phyloP scores from a whole-genome alignment of 1,284 basidiomycete species.

The Ustilago loliicola region DNA sequence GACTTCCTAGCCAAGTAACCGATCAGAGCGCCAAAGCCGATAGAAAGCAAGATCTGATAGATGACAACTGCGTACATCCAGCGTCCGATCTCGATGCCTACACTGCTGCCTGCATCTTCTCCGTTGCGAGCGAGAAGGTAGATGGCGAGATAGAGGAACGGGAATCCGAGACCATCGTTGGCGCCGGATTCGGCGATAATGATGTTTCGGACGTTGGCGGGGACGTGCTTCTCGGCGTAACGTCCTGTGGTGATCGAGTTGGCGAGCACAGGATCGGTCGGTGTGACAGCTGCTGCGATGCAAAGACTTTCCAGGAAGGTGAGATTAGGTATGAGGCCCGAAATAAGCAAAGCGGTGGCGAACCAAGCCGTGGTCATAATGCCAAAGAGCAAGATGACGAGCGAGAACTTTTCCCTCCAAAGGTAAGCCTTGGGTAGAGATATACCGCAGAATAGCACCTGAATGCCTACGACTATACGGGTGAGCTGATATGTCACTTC shows the following conservation, averaged over 20 bases:
- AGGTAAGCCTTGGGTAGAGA: conserved; percentile 70
- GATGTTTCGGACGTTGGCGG: conserved; percentile 70
- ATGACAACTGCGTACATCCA: conserved; percentile 72
- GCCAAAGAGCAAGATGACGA: conserved; percentile 68
- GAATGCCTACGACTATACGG: conserved; percentile 69
- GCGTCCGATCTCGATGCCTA: conserved; percentile 67
- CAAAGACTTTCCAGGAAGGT: conserved; percentile 71
- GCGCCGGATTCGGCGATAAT: conserved; percentile 72
- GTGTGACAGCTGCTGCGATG: conserved; percentile 71
- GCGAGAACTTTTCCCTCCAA: conserved; percentile 63
- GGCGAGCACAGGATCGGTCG: conserved; percentile 72
- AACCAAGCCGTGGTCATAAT: conserved; percentile 72
- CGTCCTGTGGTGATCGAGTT: conserved; percentile 70
- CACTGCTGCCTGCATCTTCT: conserved; percentile 53
- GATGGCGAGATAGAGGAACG: conserved; percentile 69
- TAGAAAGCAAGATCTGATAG: conserved; percentile 71
- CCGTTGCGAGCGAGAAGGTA: conserved; percentile 63
- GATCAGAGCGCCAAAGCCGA: conserved; percentile 69
- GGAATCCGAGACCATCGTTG: conserved; percentile 71
- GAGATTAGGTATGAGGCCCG: conserved; percentile 68
- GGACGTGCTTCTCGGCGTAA: conserved; percentile 72
- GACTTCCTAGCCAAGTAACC: conserved; percentile 71
- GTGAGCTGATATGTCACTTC: conserved; percentile 71
- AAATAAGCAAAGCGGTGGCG: conserved; percentile 69
- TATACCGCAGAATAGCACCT: conserved; percentile 72